Percentiles rank a stretch among this genome's conserved stretches.
These are phyloP conservation scores for Perkinsela sp. DNA, from an alignment of 208 protist genomes.

Conservation along the genomic window DNA sequence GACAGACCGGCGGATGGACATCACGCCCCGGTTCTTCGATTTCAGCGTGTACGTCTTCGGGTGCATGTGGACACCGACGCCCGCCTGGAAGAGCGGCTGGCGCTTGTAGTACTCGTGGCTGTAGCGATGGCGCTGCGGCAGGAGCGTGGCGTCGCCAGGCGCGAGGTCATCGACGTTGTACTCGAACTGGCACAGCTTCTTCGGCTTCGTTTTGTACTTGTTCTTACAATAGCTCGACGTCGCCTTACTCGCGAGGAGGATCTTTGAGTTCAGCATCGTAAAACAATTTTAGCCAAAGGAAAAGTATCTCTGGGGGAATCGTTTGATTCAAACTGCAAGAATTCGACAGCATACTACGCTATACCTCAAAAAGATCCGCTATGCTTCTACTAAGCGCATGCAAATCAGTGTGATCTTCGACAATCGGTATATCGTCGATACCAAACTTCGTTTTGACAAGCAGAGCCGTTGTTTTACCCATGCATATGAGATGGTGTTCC, in stretches of 20 bases:
- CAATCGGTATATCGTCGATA: too few relatives aligned
- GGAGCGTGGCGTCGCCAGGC: background rate
- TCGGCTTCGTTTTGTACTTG: background rate
- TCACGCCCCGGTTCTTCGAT: slow-evolving; percentile 34
- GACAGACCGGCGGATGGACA: slow-evolving; percentile 25
- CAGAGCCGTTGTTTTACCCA: too few relatives aligned
- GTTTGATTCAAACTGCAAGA: too few relatives aligned
- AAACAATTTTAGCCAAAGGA: too few relatives aligned
- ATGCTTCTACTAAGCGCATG: too few relatives aligned
- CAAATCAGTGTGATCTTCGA: too few relatives aligned
- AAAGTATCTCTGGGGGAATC: too few relatives aligned
- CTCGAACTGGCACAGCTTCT: background rate
- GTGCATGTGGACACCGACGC: slow-evolving; percentile 39
- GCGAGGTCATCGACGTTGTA: background rate
- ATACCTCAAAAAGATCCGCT: too few relatives aligned
- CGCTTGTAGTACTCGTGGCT: background rate
- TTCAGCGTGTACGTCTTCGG: slow-evolving; percentile 41
- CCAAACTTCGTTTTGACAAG: too few relatives aligned
- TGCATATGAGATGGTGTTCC: too few relatives aligned
- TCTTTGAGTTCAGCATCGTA: too few relatives aligned
- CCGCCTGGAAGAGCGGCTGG: slow-evolving; percentile 6
- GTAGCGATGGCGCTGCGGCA: background rate
- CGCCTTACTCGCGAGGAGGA: slow-evolving; percentile 1
- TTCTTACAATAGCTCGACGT: background rate
- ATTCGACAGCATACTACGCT: too few relatives aligned